Evolutionary conservation across 805 yeast species (phyloP), one percentile per base, ranked within the genome.

Genomic region (Cyberlindnera maclurae): DNA sequence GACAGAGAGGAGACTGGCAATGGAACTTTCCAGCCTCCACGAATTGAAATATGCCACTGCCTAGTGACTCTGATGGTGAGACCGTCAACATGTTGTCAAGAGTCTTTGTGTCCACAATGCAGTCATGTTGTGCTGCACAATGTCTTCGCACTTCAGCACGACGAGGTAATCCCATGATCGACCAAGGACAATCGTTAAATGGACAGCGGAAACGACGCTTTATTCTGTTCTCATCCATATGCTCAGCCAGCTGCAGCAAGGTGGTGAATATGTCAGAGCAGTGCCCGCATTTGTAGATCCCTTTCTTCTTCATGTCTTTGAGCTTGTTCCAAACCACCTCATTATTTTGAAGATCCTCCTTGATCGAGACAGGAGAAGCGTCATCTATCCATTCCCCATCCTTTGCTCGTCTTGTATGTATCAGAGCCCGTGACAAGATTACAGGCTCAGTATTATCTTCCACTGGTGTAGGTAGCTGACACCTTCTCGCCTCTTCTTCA

Each of bases 101-200:
- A 5, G 33, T 38, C 10, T 18, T 33, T 13, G 35, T 34, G 24
- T 31, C 33, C 9, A 52, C 33, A 1, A 38, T 27, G 12, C 30
- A 38, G 1, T 43, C 35, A 47, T 73, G 78, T 38, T 71, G 73
- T 22, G 70, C 62, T 4, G 68, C 62, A 49, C 73, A 67, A 42
- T 73, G 78, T 45, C 79, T 60, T 44, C 67, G 60, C 26, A 73
- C 59, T 45, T 73, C 78, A 3, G 71, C 68, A 26, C 66, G 52
- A 29, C 75, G 62, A 10, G 73, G 71, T 20, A 73, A 51, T 0
- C 78, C 78, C 12, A 73, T 50, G 3, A 70, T 58, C 27, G 65
- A 63, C 70, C 75, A 73, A 3, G 72, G 70, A 47, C 78, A 73
- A 15, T 62, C 58, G 15, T 52, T 47, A 37, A 66, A 61, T 2